These are phyloP conservation scores for Erodium maritimum DNA, from an alignment of 345 rosid genomes.

Conservation along the genomic window DNA sequence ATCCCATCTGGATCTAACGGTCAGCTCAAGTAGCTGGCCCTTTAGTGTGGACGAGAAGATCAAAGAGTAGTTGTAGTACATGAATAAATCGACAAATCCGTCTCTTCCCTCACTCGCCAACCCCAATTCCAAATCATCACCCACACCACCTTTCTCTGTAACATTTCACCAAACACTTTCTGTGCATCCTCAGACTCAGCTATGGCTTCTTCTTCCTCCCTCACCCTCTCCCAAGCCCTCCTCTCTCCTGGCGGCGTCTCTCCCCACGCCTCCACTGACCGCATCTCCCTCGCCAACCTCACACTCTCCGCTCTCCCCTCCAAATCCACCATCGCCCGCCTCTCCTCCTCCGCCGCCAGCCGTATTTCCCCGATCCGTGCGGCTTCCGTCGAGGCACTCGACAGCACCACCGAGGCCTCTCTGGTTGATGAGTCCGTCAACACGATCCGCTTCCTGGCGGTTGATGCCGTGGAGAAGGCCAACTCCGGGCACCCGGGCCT, in stretches of 20 bases:
- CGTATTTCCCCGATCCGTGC: conserved; percentile 20
- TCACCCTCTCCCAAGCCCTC: conserved; percentile 43
- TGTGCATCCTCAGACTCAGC: conserved; percentile 8
- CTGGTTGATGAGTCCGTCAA: conserved; percentile 71
- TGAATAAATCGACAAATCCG: not conserved
- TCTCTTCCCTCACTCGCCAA: conserved; percentile 2
- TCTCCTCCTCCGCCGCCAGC: conserved; percentile 14
- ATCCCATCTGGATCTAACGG: conserved; percentile 26
- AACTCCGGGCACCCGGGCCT: conserved; percentile 95
- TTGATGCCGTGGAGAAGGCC: conserved; percentile 95
- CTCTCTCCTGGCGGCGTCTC: conserved; percentile 37
- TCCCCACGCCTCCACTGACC: conserved; percentile 29
- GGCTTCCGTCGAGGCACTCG: conserved; percentile 42
- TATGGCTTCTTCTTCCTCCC: conserved; percentile 48
- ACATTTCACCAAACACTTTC: conserved; percentile 1
- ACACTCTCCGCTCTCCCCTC: conserved; percentile 21
- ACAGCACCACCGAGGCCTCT: conserved; percentile 41
- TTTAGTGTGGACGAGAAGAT: conserved; percentile 26
- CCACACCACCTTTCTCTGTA: not conserved
- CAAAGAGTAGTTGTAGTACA: conserved; percentile 4
- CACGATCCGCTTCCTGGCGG: conserved; percentile 71
- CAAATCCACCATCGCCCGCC: not conserved
- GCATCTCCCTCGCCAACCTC: conserved; percentile 35
- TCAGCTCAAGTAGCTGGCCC: conserved; percentile 21
- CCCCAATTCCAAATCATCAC: conserved; percentile 4